A percentile compares a stretch with the other conserved stretches of the same genome.
These are phyloP conservation scores for Guadua angustifolia DNA, from an alignment of 176 grass and related monocot genomes.

Conservation along the genomic window DNA sequence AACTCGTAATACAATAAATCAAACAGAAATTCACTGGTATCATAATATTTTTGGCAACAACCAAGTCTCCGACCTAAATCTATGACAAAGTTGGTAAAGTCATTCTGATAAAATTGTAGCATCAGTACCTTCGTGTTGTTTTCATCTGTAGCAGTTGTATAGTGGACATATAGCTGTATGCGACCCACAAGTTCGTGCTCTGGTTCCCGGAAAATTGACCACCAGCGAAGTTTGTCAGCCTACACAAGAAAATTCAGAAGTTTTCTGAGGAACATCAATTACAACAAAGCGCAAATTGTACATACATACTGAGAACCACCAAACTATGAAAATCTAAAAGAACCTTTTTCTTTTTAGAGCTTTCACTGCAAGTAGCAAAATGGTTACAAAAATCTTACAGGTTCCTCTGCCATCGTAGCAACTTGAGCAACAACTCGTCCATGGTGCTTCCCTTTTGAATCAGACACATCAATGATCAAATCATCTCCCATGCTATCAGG, in stretches of 20 bases:
- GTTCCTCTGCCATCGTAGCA: slow-evolving; percentile 87
- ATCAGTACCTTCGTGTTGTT: slow-evolving; percentile 85
- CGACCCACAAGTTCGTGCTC: slow-evolving; percentile 93
- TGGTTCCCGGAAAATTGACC: slow-evolving; percentile 88
- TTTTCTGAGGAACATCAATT: slow-evolving; percentile 31
- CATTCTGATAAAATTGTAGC: neutral
- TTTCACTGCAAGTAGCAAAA: slow-evolving; percentile 40
- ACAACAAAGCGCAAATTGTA: slow-evolving; percentile 14
- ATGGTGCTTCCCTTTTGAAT: slow-evolving; percentile 83
- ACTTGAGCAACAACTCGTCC: slow-evolving; percentile 91
- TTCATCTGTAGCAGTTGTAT: slow-evolving; percentile 83
- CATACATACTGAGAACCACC: slow-evolving; percentile 19
- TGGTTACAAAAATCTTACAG: slow-evolving; percentile 56
- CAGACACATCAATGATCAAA: slow-evolving; percentile 86
- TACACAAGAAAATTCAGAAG: slow-evolving; percentile 46
- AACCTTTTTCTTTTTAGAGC: slow-evolving; percentile 10
- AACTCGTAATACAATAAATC: neutral
- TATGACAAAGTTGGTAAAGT: slow-evolving; percentile 17
- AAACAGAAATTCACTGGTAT: neutral
- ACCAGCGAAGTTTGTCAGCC: slow-evolving; percentile 94
- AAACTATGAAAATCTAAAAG: slow-evolving; percentile 18
- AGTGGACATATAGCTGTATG: slow-evolving; percentile 77
- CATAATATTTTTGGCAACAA: neutral
- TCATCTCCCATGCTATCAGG: slow-evolving; percentile 98
- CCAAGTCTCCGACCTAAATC: neutral